Base-by-base conservation (phyloP, 805 yeast species). In the Cyberlindnera samutprakarnensis region DNA sequence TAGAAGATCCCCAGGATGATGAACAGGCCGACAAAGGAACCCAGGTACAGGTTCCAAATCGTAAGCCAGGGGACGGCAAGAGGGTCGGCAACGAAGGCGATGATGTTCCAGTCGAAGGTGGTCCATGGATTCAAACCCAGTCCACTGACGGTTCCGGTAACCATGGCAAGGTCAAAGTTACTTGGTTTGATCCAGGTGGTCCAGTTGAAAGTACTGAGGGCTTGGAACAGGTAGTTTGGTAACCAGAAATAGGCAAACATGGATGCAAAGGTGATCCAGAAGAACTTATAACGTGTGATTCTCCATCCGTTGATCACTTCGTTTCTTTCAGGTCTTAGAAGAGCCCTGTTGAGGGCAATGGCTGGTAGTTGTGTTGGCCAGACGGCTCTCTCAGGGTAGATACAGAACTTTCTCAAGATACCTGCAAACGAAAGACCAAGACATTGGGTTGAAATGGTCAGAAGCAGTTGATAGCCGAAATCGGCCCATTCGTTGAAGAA, bases 371-470 rank as follows among this genome's bases (percentile, higher is more conserved):
- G 36, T 2, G 67, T 56, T 23, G 76, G 78, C 81, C 81, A 75
- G 21, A 75, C 48, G 10, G 74, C 61, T 33, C 61, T 54, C 4
- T 57, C 55, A 11, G 75, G 76, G 44, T 72, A 73, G 7, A 75
- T 66, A 3, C 64, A 65, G 20, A 78, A 69, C 37, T 70, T 68
- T 46, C 80, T 66, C 64, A 76, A 64, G 14, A 78, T 46, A 30
- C 81, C 78, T 6, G 85, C 83, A 49, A 78, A 67, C 1, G 82
- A 78, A 46, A 75, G 71, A 16, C 86, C 87, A 42, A 78, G 55
- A 39, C 71, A 72, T 47, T 76, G 78, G 2, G 82, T 64, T 3
- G 79, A 64, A 4, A 75, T 41, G 1, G 70, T 56, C 21, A 78
- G 58, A 22, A 74, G 42, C 11, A 75, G 42, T 52, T 74, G 78